Conservation (phyloP, 2,329 filamentous ascomycete genomes). For the Hypomyces rosellus region DNA sequence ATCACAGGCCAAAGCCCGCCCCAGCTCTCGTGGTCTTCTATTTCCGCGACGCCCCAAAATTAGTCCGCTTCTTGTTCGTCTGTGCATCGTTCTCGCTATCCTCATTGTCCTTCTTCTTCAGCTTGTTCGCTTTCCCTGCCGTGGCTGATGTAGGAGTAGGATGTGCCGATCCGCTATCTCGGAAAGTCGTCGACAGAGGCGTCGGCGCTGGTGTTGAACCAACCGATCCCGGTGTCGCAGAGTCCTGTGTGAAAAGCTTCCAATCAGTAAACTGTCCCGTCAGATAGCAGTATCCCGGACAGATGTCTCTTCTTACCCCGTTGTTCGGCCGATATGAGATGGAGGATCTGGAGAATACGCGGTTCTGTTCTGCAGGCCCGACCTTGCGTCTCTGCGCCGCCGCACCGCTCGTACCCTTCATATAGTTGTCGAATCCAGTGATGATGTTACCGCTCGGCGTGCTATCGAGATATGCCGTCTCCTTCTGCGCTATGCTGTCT, state of each 20-base stretch:
- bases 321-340: conserved; percentile 50
- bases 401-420: conserved; percentile 71
- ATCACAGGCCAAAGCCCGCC: background rate
- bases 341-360: conserved; percentile 66
- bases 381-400: conserved; percentile 58
- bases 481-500: conserved; percentile 76
- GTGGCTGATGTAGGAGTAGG: conserved; percentile 51
- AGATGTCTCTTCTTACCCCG: conserved; percentile 18
- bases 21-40: conserved; percentile 16
- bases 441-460: conserved; percentile 91
- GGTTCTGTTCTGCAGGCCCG: conserved; percentile 60
- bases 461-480: conserved; percentile 84
- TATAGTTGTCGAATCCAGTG: conserved; percentile 95
- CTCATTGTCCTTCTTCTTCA: conserved; percentile 47
- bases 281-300: background rate
- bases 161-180: conserved; percentile 43
- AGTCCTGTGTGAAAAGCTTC: conserved; percentile 26
- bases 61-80: conserved; percentile 48
- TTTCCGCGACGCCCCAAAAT: conserved; percentile 51
- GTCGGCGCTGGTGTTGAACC: conserved; percentile 40
- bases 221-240: conserved; percentile 37
- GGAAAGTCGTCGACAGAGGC: conserved; percentile 49
- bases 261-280: background rate
- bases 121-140: conserved; percentile 42
- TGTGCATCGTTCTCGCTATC: conserved; percentile 56